Evolutionary conservation across 108 stramenopile genomes (phyloP).

Genomic region (Halocafeteria seosinensis): DNA sequence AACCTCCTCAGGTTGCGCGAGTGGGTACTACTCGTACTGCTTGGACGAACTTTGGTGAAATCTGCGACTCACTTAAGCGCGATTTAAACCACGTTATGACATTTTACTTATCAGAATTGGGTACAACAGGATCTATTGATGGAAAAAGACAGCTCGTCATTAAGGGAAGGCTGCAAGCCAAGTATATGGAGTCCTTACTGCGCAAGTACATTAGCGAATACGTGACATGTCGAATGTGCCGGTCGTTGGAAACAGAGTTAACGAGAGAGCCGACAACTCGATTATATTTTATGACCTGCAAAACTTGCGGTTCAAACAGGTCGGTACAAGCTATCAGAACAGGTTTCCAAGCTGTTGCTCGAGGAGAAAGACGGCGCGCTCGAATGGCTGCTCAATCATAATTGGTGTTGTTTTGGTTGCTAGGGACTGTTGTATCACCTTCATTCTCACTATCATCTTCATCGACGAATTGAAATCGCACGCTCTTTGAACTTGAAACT

Average conservation of each 20-base stretch:
- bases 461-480: too few species aligned
- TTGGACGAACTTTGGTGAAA: conserved; percentile 95
- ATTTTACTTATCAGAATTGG: conserved; percentile 97
- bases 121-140: conserved; percentile 92
- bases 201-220: conserved; percentile 96
- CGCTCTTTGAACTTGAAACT: too few species aligned
- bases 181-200: conserved; percentile 91
- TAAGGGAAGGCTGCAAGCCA: conserved; percentile 81
- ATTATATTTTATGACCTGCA: conserved; percentile 82
- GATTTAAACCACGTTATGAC: conserved; percentile 85
- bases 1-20: not conserved
- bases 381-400: too few species aligned
- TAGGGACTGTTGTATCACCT: too few species aligned
- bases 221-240: conserved; percentile 97
- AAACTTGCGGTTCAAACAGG: conserved; percentile 67
- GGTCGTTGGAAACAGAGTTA: conserved; percentile 78
- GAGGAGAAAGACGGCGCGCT: conserved; percentile 90
- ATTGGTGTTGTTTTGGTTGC: too few species aligned
- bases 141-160: conserved; percentile 92
- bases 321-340: conserved; percentile 79
- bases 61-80: conserved; percentile 23
- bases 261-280: conserved; percentile 68
- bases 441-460: too few species aligned
- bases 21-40: conserved; percentile 84
- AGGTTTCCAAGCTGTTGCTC: conserved; percentile 93